Base-by-base conservation (phyloP, 257 asterid genomes). In the Capsicum chinense region DNA sequence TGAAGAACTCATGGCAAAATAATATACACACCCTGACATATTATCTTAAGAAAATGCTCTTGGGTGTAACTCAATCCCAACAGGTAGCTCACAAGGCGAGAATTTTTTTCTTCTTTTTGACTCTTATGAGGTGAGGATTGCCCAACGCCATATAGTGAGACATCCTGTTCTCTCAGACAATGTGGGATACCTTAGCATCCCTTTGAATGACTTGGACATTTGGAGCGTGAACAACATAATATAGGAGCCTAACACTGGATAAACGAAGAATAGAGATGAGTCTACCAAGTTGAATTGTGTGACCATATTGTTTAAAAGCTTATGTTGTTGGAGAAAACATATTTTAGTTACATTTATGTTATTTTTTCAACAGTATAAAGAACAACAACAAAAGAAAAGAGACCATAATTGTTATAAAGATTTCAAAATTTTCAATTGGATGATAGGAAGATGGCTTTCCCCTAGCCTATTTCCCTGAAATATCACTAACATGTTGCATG, bases 381-480 rank as follows among this genome's bases (percentile, higher is more conserved):
- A 69, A 69, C 26, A 69, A 39, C 16, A 69, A 39, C 26, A 69
- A 39, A 68, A 69, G 78, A 69, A 15, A 39, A 39, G 42, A 48
- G n/a, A 19, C n/a, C 19, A 19, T 12, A 48, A 6, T 73, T 21
- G n/a, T 48, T 48, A 73, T 19, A 12, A 73, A 19, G 42, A 56
- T 73, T 73, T 48, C n/a, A 73, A 48, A 48, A 48, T 73, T 6
- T 69, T 52, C 80, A 73, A 12, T 48, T 48, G n/a, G 57, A 73
- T 42, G 59, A 73, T 26, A 73, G 80, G 80, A 73, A 48, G 60
- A 73, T 48, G 80, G 60, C 80, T 19, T 47, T 73, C 12, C 3
- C 1, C 80, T 73, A 48, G 58, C 19, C 59, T 73, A 48, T 73
- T 73, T 47, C 42, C 59, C 59, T 48, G 39, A 48, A 16, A 73